Evolutionary conservation across 768 basidiomycete genomes (phyloP).

Genomic region (Sutorius australiensis): DNA sequence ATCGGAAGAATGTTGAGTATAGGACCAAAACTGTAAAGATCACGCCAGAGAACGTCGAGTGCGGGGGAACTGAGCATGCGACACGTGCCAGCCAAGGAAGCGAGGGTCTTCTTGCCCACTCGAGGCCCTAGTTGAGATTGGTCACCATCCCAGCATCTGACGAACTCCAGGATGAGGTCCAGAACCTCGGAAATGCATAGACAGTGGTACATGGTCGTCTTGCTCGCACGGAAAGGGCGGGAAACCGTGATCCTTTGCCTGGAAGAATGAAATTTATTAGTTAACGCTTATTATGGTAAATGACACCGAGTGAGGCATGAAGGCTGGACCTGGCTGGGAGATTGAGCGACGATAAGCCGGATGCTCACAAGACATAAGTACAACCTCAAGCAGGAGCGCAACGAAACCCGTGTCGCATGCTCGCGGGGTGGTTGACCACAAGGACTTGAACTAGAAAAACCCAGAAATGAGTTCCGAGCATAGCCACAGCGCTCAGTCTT

Average conservation of each 20-base stretch:
- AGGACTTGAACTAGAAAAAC: too few relatives aligned
- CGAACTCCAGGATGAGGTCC: slow-evolving; percentile 1
- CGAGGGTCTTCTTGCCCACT: slow-evolving; percentile 3
- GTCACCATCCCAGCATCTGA: neutral
- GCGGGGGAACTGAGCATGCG: slow-evolving; percentile 13
- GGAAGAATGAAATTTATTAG: neutral
- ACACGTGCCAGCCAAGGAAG: slow-evolving; percentile 12
- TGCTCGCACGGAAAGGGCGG: neutral
- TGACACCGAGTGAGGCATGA: neutral
- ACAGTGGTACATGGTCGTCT: slow-evolving; percentile 38
- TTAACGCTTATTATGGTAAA: neutral
- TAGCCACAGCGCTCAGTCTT: too few relatives aligned
- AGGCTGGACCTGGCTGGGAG: neutral
- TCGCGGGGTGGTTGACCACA: too few relatives aligned
- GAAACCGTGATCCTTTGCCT: neutral
- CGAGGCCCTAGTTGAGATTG: neutral
- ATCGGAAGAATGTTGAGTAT: slow-evolving; percentile 4
- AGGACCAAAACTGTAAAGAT: slow-evolving; percentile 9
- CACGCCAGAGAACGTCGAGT: slow-evolving; percentile 12
- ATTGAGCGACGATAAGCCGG: too few relatives aligned
- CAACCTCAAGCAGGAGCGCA: too few relatives aligned
- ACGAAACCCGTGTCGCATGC: too few relatives aligned
- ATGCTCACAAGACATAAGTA: too few relatives aligned
- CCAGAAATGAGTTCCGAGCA: too few relatives aligned
- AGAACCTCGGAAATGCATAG: slow-evolving; percentile 12